These are phyloP conservation scores for Metschnikowia proteae DNA, from an alignment of 805 yeast genomes.

Conservation along the genomic window DNA sequence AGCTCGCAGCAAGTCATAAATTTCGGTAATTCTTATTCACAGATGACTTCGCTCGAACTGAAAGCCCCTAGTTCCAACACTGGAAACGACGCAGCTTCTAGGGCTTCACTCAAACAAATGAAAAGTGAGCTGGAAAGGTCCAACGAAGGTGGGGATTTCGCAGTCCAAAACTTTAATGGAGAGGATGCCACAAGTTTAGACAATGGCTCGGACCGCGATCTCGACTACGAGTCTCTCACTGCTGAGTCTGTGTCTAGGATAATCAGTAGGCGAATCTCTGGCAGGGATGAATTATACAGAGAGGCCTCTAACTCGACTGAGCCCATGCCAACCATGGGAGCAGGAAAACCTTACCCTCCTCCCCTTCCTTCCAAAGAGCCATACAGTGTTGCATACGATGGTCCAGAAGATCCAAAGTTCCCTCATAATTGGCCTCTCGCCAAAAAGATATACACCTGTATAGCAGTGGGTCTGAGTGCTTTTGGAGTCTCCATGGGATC, in stretches of 20 bases:
- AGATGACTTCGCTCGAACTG: background rate
- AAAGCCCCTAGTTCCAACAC: background rate
- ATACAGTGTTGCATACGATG: conserved; percentile 71
- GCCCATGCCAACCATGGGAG: conserved; percentile 57
- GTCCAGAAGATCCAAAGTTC: conserved; percentile 72
- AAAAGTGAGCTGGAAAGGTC: conserved; percentile 11
- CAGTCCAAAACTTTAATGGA: conserved; percentile 11
- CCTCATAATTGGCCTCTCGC: conserved; percentile 71
- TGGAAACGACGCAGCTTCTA: background rate
- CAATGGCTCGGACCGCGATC: background rate
- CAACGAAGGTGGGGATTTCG: conserved; percentile 8
- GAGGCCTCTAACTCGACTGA: conserved; percentile 24
- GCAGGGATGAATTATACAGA: conserved; percentile 25
- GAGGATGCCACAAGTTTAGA: background rate
- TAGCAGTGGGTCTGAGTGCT: conserved; percentile 32
- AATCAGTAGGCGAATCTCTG: conserved; percentile 21
- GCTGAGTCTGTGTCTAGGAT: conserved; percentile 15
- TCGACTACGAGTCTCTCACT: conserved; percentile 12
- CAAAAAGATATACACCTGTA: conserved; percentile 24
- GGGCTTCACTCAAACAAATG: conserved; percentile 6
- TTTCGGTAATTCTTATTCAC: background rate
- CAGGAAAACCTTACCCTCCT: conserved; percentile 61
- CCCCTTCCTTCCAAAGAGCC: conserved; percentile 49
- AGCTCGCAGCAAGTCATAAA: background rate
- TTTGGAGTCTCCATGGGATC: conserved; percentile 62